Evolutionary conservation across 345 rosid genomes (phyloP).

Genomic region (Euphorbia peplus): DNA sequence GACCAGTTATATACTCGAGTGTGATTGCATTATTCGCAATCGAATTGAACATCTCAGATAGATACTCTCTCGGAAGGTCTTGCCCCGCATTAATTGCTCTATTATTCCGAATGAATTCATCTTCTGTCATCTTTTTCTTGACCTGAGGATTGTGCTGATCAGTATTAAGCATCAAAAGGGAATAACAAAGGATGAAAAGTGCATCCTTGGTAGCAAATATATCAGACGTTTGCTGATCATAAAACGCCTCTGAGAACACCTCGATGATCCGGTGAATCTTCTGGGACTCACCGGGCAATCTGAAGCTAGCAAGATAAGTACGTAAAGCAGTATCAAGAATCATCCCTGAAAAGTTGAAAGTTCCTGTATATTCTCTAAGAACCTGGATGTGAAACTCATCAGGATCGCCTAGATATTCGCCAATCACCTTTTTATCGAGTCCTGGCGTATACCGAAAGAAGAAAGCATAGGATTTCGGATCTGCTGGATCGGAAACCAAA

Average conservation of each 20-base stretch:
- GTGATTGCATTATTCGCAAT: constrained; percentile 59
- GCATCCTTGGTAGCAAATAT: constrained; percentile 73
- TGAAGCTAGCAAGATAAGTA: constrained; percentile 67
- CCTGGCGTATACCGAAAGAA: constrained; percentile 73
- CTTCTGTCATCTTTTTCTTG: constrained; percentile 94
- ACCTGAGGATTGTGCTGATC: constrained; percentile 94
- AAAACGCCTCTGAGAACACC: constrained; percentile 72
- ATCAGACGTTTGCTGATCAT: constrained; percentile 61
- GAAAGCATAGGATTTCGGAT: constrained; percentile 60
- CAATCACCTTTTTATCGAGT: constrained; percentile 66
- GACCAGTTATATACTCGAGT: constrained; percentile 69
- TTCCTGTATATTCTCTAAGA: constrained; percentile 66
- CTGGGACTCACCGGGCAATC: constrained; percentile 92
- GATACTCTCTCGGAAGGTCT: constrained; percentile 90
- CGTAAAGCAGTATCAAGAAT: constrained; percentile 73
- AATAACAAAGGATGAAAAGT: constrained; percentile 70
- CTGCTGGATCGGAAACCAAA: constrained; percentile 61
- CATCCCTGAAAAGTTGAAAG: constrained; percentile 80
- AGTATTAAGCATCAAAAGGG: constrained; percentile 92
- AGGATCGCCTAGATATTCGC: constrained; percentile 91
- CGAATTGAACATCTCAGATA: constrained; percentile 76
- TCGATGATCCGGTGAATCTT: constrained; percentile 82
- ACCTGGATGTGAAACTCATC: constrained; percentile 70
- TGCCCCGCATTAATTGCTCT: constrained; percentile 78
- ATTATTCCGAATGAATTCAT: constrained; percentile 84